Evolutionary conservation across 805 yeast species (phyloP), one percentile per base, ranked within the genome.

Genomic region (Yamadazyma sp.): DNA sequence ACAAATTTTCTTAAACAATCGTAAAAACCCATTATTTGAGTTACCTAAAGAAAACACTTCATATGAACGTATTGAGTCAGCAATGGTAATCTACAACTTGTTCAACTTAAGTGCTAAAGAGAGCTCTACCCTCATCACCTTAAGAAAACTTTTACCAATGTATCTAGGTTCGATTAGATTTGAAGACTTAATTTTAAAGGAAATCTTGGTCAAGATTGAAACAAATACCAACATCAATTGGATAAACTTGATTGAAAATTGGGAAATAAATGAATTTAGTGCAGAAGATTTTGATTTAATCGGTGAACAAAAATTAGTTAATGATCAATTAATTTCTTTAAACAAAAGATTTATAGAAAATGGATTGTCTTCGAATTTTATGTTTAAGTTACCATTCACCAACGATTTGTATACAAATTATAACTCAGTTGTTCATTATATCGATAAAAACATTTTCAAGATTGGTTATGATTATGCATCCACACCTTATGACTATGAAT

Each of bases 401-500:
- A 15, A 14, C 4, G 20, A 25, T 12, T 13, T 27, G 11, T 10
- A 8, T 4, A 30, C 31, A 5, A 27, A 30, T 4, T 41, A 44
- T 23, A 7, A 20, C 8, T 32, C 25, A 3, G 36, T 41, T 10
- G 22, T 36, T 2, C 10, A 30, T 9, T 41, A 28, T 23, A 25
- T 59, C 52, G 16, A 30, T 37, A 15, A 32, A 5, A 49, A 46
- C 21, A 39, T 45, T 6, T 43, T 40, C 21, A 34, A 35, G 13
- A 38, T 48, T 4, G 43, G 48, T 11, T 49, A 55, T 23, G 36
- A 44, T 2, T 61, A 61, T 29, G 42, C 44, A 7, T 42, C 55
- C 1, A 53, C 65, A 0, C 44, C 61, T 5, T 85, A 88, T 55
- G 91, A 86, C 51, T 72, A 79, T n/a, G 79, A 82, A 49, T 86